Base-by-base conservation (phyloP, 768 basidiomycete species). In the Tricholoma furcatifolium region DNA sequence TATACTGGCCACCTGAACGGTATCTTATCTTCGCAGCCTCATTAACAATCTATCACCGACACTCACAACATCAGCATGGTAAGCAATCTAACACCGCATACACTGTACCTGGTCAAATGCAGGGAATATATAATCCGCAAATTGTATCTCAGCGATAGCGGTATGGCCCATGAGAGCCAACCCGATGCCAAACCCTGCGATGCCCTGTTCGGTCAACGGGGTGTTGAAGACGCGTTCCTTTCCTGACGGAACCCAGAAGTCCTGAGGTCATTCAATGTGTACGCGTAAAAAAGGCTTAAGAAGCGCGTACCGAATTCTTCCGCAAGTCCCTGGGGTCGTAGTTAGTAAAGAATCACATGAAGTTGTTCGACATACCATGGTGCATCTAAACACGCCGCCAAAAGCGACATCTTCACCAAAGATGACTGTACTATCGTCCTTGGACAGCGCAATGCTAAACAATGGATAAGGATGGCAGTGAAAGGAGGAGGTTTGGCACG, bases 201-300 rank as follows among this genome's bases (percentile, higher is more conserved):
- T 96, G 8, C 94, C 94, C 69, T 93, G 92, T 62, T 93, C 92
- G 1, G 90, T 91, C 48, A 97, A 68, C 3, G 94, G 94, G 0
- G 94, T 98, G 67, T 98, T 97, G 70, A 98, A 97, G 42, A 98
- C 92, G 39, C 94, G 85, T 66, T 96, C 93, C 43, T 84, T 82
- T 20, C 93, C 91, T 93, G 60, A 18, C 18, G 27, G 7, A 10
- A 50, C 45, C 45, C 45, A 60, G 23, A 60, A 15, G 21, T 53
- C 27, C 27, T 7, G 27, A 27, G 27, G 27, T 27, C 27, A 27
- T 4, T 27, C 27, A 27, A 27, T 38, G n/a, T 12, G 20, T 10
- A 11, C 18, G 15, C 31, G 15, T 23, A n/a, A 15, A n/a, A 20
- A 45, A 27, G 12, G 14, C 5, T 40, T 15, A 20, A 12, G 48